Percentiles rank a stretch among this genome's conserved stretches.
These are phyloP conservation scores for Conringia planisiliqua DNA, from an alignment of 345 rosid genomes.

Conservation along the genomic window DNA sequence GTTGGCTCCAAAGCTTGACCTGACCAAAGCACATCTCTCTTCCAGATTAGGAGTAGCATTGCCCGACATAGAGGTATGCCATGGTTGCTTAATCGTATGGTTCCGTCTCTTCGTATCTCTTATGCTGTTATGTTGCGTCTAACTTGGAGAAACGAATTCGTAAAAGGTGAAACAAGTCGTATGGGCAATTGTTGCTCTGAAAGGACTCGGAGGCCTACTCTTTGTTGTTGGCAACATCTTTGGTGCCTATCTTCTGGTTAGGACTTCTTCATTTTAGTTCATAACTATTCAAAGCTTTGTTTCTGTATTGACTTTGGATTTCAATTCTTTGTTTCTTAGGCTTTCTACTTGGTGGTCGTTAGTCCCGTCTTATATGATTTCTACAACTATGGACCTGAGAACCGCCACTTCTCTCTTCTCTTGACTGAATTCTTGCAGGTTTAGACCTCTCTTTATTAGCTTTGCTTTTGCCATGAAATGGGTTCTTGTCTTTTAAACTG, in stretches of 20 bases:
- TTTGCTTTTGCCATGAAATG: neutral
- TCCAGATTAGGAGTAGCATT: conserved; percentile 42
- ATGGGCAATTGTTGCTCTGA: conserved; percentile 39
- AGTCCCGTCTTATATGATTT: conserved; percentile 75
- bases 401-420: conserved; percentile 44
- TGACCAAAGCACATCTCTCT: conserved; percentile 51
- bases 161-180: conserved; percentile 56
- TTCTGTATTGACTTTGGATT: conserved; percentile 1
- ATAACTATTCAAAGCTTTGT: neutral
- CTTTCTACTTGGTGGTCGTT: conserved; percentile 49
- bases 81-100: neutral
- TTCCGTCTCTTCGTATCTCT: neutral
- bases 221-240: conserved; percentile 67
- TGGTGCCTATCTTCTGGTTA: conserved; percentile 78
- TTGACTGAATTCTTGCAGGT: conserved; percentile 67
- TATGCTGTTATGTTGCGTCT: conserved; percentile 4
- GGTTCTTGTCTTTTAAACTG: neutral
- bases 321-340: conserved; percentile 37
- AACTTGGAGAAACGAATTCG: conserved; percentile 5
- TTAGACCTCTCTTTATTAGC: neutral
- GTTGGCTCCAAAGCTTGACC: conserved; percentile 57
- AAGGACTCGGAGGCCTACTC: conserved; percentile 78
- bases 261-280: conserved; percentile 24
- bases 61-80: conserved; percentile 64
- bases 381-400: conserved; percentile 56